Percentiles rank a stretch among this genome's conserved stretches.
These are phyloP conservation scores for Kazachstania africana DNA, from an alignment of 805 yeast genomes.

Conservation along the genomic window DNA sequence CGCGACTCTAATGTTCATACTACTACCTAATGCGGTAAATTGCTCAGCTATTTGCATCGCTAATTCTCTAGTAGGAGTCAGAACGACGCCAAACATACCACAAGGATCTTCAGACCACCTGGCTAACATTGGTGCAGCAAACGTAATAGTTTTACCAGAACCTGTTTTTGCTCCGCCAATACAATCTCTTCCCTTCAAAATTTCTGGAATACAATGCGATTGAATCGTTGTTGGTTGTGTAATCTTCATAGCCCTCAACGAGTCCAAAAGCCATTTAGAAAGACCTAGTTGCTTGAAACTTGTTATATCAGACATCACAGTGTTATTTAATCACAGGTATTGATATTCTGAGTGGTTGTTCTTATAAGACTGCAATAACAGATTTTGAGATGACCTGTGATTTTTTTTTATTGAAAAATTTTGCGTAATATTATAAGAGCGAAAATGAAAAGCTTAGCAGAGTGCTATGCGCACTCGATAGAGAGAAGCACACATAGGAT, in stretches of 20 bases:
- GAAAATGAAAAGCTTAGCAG: too few relatives aligned
- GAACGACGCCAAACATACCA: conserved; percentile 79
- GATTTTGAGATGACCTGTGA: too few relatives aligned
- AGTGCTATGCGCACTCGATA: too few relatives aligned
- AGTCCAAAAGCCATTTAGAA: conserved; percentile 76
- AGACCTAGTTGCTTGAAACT: conserved; percentile 41
- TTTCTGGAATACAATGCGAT: conserved; percentile 75
- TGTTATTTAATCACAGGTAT: too few relatives aligned
- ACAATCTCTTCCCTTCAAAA: conserved; percentile 69
- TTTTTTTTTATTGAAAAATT: too few relatives aligned
- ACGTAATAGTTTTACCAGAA: conserved; percentile 94
- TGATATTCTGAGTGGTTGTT: too few relatives aligned
- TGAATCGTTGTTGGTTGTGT: conserved; percentile 80
- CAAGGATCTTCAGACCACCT: conserved; percentile 92
- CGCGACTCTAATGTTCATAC: conserved; percentile 71
- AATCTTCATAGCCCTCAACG: conserved; percentile 73
- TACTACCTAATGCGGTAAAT: conserved; percentile 82
- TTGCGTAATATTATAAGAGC: too few relatives aligned
- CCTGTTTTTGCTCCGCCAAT: conserved; percentile 99
- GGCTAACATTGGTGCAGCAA: conserved; percentile 94
- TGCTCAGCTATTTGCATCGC: conserved; percentile 97
- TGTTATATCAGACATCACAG: not conserved
- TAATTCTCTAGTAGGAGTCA: conserved; percentile 89
- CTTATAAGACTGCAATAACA: too few relatives aligned
- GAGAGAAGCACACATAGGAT: too few relatives aligned